Evolutionary conservation across 2,329 filamentous ascomycete species (phyloP), one percentile per base, ranked within the genome.

Genomic region (Pseudocercospora pini-densiflorae): DNA sequence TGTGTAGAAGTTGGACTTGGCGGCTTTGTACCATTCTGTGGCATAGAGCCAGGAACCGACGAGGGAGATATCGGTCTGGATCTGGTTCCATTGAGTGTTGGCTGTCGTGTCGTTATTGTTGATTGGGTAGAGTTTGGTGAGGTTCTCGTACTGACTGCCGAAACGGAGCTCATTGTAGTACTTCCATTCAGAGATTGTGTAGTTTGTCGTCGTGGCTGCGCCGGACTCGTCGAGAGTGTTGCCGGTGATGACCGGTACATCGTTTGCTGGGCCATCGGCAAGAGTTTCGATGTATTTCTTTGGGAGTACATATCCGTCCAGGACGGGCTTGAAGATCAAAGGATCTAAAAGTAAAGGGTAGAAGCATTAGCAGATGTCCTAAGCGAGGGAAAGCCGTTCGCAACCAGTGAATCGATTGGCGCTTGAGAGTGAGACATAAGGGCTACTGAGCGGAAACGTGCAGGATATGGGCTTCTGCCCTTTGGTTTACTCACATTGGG

Each of bases 221-320:
- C 62, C 62, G 27, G 55, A 61, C 36, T 64, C 62, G 57, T 64
- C 62, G 5, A 60, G 43, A 27, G 62, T 60, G 29, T 55, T 64
- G 57, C 43, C 57, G 6, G 57, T 64, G 29, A 64, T 64, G 29
- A 60, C 43, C 5, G 62, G 57, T n/a, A 60, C 57, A 40, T 64
- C 62, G 29, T 64, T 60, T 7, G 62, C 62, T 3, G 62, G 62
- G 14, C 57, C 62, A 14, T 64, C 62, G 55, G 49, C 49, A 3
- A 64, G 45, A 1, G 54, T 64, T 29, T 64, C 55, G 40, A 61
- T 60, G 45, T 64, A 55, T 29, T 60, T 64, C 47, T 64, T 64
- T 7, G 62, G 43, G 0, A 64, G 57, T 2, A 61, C 62, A 47
- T 60, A 64, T 40, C 47, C 62, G 31, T 64, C 57, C 7, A 61